These are phyloP conservation scores for Fusarium denticulatum DNA, from an alignment of 2,329 filamentous ascomycete species.

Conservation along the genomic window DNA sequence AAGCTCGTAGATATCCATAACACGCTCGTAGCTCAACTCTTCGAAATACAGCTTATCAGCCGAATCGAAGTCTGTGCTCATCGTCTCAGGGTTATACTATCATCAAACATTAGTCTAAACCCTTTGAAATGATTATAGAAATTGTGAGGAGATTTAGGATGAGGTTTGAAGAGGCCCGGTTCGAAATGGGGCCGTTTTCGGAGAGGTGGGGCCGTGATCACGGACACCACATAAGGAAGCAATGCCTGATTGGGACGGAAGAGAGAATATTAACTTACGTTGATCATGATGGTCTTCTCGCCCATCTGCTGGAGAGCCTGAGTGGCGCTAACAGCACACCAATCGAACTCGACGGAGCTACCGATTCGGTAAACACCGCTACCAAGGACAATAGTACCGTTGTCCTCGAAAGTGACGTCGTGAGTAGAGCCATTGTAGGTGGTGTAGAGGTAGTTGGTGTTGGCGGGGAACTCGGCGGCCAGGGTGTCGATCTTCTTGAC, in stretches of 20 bases:
- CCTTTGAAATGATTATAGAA: not conserved
- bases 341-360: slow-evolving; percentile 98
- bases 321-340: slow-evolving; percentile 94
- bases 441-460: slow-evolving; percentile 96
- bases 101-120: not conserved
- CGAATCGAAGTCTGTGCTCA: slow-evolving; percentile 84
- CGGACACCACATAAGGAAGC: not conserved
- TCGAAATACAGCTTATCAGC: slow-evolving; percentile 97
- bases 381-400: slow-evolving; percentile 88
- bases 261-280: slow-evolving; percentile 60
- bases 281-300: slow-evolving; percentile 98
- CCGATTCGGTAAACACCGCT: slow-evolving; percentile 98
- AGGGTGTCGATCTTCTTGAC: slow-evolving; percentile 99
- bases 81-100: slow-evolving; percentile 81
- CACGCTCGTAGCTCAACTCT: slow-evolving; percentile 94
- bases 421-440: slow-evolving; percentile 97
- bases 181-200: not conserved
- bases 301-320: slow-evolving; percentile 85
- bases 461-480: slow-evolving; percentile 93
- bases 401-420: slow-evolving; percentile 93
- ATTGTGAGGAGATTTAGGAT: not conserved
- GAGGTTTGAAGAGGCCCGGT: not conserved
- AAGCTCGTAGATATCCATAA: slow-evolving; percentile 98
- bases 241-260: not conserved
- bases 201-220: not conserved